Evolutionary conservation across 2,329 filamentous ascomycete species (phyloP), one percentile per base, ranked within the genome.

Genomic region (Teratosphaeria gauchensis): DNA sequence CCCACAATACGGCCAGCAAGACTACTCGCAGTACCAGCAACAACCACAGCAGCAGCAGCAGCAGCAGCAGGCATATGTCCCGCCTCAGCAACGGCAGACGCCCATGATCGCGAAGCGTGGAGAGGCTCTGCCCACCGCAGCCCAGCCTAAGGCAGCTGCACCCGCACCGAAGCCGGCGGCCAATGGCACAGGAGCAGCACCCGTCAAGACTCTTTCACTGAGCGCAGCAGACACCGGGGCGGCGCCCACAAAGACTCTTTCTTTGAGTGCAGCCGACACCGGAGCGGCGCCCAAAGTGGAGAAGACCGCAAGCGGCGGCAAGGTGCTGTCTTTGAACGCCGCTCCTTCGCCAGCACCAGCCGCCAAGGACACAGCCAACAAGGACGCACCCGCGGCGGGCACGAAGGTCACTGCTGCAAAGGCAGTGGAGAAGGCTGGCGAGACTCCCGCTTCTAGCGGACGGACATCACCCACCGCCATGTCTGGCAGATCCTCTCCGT

Each of bases 361-460:
- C 7, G 75, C 81, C n/a, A 70, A 75, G 31, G 71, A 75, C 28
- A 73, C 76, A n/a, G 71, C 73, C 28, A 71, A 66, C 74, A 61
- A 82, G 71, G 60, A 61, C 19, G 62, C 71, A 12, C 75, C 85
- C 2, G 87, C 89, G 64, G 87, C 87, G 31, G 89, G 90, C 32
- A 82, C 91, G 61, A 96, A 96, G 77, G 86, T 88, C n/a, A 80
- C 87, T 1, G 92, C 92, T 4, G 79, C 84, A 55, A 96, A 96
- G 76, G 92, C 92, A 9, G 90, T 96, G 63, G 90, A 95, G 70
- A 96, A 96, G 81, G 87, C 89, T 0, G 89, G 91, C 57, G 87
- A 92, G 72, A 78, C 82, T 8, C 76, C 77, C 54, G 77, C 81
- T 53, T 61, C 66, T 54, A 74, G 74, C 56, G 90, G 90, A 58